Evolutionary conservation across 441 rosid species (phyloP).

Genomic region (Pelargonium myrrhifolium): DNA sequence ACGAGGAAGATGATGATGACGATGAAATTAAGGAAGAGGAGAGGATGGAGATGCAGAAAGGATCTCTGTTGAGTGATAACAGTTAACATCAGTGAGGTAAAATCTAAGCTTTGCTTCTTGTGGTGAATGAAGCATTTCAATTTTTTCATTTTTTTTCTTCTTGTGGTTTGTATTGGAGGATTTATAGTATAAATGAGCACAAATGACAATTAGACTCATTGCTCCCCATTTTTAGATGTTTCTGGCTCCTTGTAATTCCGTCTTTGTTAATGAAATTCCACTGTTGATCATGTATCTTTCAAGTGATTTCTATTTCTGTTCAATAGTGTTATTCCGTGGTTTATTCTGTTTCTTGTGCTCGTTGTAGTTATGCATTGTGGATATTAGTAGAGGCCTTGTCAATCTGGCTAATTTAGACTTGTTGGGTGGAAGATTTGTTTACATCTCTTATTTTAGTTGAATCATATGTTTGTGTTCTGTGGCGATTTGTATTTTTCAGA

Average conservation of each 20-base stretch:
- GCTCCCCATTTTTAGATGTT: not conserved
- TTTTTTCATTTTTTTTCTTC: not conserved
- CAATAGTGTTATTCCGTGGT: not conserved
- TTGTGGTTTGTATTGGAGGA: not conserved
- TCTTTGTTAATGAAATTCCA: not conserved
- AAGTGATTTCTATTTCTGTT: not conserved
- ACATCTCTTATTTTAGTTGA: no score
- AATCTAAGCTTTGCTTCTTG: not conserved
- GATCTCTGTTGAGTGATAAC: conserved; percentile 38
- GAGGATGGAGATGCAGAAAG: conserved; percentile 23
- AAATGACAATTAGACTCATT: not conserved
- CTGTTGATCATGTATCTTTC: not conserved
- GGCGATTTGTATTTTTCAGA: no score
- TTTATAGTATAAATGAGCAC: not conserved
- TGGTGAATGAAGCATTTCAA: not conserved
- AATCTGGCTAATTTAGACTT: no score
- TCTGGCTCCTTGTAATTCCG: not conserved
- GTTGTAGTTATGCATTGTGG: no score
- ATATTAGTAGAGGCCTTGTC: no score
- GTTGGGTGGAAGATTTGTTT: no score
- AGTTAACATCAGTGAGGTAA: conserved; percentile 44
- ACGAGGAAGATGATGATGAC: conserved; percentile 38
- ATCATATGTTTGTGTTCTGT: no score
- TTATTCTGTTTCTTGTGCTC: no score
- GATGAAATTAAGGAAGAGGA: conserved; percentile 41